These are phyloP conservation scores for Rhizophagus prolifer DNA, from an alignment of 192 early-diverging fungal genomes.

Conservation along the genomic window DNA sequence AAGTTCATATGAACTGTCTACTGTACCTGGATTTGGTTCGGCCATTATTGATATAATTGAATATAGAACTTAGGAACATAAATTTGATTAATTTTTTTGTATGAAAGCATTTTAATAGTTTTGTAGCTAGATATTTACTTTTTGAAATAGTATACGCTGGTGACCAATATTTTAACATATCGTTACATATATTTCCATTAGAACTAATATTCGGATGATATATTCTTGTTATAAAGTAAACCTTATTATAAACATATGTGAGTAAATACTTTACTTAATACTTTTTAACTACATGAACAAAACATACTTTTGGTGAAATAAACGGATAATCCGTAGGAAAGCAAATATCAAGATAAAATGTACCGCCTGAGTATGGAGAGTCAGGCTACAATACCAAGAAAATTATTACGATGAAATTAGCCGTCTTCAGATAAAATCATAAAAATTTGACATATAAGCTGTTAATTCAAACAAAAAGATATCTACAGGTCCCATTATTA, in stretches of 20 bases:
- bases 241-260: conserved; percentile 40
- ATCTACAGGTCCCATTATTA: conserved; percentile 96
- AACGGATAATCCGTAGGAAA: conserved; percentile 98
- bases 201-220: conserved; percentile 99
- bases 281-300: not conserved
- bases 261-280: not conserved
- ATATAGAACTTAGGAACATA: conserved; percentile 72
- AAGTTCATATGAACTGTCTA: too few species aligned
- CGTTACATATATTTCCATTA: conserved; percentile 95
- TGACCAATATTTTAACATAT: conserved; percentile 98
- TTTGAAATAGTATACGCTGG: conserved; percentile 97
- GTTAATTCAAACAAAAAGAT: too few species aligned
- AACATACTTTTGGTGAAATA: conserved; percentile 89
- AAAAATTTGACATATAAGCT: too few species aligned
- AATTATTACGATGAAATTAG: too few species aligned
- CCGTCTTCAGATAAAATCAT: too few species aligned
- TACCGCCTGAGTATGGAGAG: conserved; percentile 89
- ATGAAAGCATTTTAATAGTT: conserved; percentile 10
- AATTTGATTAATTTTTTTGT: not conserved
- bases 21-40: conserved; percentile 90
- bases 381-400: conserved; percentile 57
- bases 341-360: conserved; percentile 95
- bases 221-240: conserved; percentile 94
- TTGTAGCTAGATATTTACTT: conserved; percentile 48
- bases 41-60: conserved; percentile 98